Percentiles rank a stretch among this genome's conserved stretches.
phyloP scores from a whole-genome alignment of 306 rosid genomes.

The Aeschynomene evenia region DNA sequence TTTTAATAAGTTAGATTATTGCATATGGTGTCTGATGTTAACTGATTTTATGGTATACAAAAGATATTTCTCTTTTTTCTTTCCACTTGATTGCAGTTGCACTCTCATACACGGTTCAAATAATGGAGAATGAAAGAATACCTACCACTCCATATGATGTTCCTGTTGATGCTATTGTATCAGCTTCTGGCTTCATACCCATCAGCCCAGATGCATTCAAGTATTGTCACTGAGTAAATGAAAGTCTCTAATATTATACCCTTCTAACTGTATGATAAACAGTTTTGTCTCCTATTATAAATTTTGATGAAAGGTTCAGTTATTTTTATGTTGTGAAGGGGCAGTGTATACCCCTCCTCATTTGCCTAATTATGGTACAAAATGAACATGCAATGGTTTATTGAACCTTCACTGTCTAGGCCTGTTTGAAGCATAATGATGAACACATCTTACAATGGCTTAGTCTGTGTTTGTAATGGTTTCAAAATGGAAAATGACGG shows the following conservation, averaged over 20 bases:
- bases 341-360: not conserved
- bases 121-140: slow-evolving; percentile 53
- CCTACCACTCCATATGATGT: slow-evolving; percentile 52
- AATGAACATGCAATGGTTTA: not conserved
- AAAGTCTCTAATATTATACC: not conserved
- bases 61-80: too few relatives aligned
- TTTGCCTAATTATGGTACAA: not conserved
- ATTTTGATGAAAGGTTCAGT: not conserved
- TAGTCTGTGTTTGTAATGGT: too few relatives aligned
- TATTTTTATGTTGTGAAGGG: not conserved
- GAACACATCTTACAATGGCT: not conserved
- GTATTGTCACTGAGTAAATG: slow-evolving; percentile 26
- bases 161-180: slow-evolving; percentile 58
- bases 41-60: too few relatives aligned
- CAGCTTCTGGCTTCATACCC: slow-evolving; percentile 57
- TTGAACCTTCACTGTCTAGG: not conserved
- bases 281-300: not conserved
- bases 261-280: not conserved
- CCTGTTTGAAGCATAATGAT: not conserved
- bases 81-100: slow-evolving; percentile 53
- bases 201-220: slow-evolving; percentile 51
- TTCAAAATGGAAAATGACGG: too few relatives aligned
- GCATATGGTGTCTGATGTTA: too few relatives aligned
- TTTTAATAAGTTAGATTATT: too few relatives aligned
- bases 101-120: slow-evolving; percentile 60